phyloP scores from a whole-genome alignment of 2,329 filamentous ascomycete species.

The Pseudonectria buxi region DNA sequence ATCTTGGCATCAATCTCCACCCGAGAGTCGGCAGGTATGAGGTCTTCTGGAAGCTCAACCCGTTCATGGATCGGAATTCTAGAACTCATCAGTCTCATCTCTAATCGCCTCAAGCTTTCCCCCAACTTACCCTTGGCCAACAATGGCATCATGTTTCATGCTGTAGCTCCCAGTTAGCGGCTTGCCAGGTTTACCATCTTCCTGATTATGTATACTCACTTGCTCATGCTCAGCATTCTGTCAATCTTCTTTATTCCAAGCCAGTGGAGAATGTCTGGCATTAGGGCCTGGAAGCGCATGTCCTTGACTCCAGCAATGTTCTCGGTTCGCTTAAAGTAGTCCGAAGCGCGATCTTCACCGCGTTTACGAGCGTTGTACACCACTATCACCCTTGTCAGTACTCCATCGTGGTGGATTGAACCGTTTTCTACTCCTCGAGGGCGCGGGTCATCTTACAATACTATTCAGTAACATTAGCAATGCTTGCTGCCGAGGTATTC shows the following conservation, averaged over 20 bases:
- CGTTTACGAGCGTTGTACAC: constrained; percentile 78
- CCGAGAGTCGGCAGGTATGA: constrained; percentile 89
- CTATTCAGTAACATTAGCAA: constrained; percentile 19
- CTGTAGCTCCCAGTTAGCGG: constrained; percentile 37
- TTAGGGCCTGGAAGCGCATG: constrained; percentile 96
- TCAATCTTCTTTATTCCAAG: constrained; percentile 98
- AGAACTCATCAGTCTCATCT: constrained; percentile 8
- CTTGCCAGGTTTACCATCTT: constrained; percentile 3
- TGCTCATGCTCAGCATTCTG: constrained; percentile 97
- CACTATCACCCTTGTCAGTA: constrained; percentile 30
- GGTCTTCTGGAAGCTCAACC: constrained; percentile 84
- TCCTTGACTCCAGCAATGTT: constrained; percentile 95
- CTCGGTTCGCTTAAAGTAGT: constrained; percentile 96
- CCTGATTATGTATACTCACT: constrained; percentile 48
- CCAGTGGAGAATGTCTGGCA: constrained; percentile 98
- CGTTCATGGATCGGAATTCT: constrained; percentile 82
- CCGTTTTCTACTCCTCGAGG: no score
- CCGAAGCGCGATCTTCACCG: constrained; percentile 71
- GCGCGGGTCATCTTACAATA: constrained; percentile 37
- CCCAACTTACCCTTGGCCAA: constrained; percentile 61
- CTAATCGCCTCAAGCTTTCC: not conserved
- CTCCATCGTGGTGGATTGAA: no score
- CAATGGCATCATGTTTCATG: constrained; percentile 89
- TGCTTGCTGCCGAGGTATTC: not conserved
- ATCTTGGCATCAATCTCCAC: constrained; percentile 99